These are phyloP conservation scores for Cystobasidium slooffiae DNA, from an alignment of 1,284 basidiomycete species.

Conservation along the genomic window DNA sequence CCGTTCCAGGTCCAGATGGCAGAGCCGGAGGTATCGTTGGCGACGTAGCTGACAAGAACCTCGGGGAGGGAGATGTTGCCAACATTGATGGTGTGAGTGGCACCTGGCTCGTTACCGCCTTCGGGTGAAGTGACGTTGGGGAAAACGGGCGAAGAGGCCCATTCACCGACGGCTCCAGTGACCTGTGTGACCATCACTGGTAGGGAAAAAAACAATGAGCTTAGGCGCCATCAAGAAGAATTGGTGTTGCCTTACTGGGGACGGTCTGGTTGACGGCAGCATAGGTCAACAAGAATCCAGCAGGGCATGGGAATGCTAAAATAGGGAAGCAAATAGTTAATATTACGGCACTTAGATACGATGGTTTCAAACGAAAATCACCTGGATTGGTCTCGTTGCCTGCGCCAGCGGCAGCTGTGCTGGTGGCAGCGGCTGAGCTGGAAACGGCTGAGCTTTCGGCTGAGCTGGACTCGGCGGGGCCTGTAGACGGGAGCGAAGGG, in stretches of 20 bases:
- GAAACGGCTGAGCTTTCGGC: conserved; percentile 1
- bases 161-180: conserved; percentile 25
- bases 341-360: too few relatives aligned
- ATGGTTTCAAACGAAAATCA: too few relatives aligned
- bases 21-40: conserved; percentile 25
- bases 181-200: conserved; percentile 37
- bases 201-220: background rate
- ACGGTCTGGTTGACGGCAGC: conserved; percentile 37
- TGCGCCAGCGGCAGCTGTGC: background rate
- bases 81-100: conserved; percentile 43
- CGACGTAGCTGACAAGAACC: conserved; percentile 28
- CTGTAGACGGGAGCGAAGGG: background rate
- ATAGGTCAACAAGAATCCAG: conserved; percentile 42
- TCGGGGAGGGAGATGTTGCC: conserved; percentile 28
- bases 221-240: background rate
- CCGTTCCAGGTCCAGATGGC: conserved; percentile 39
- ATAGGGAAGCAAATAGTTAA: too few relatives aligned
- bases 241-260: background rate
- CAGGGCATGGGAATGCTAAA: conserved; percentile 40
- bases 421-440: conserved; percentile 14
- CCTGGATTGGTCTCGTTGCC: conserved; percentile 26
- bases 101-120: conserved; percentile 28
- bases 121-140: conserved; percentile 30
- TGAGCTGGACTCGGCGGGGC: conserved; percentile 6
- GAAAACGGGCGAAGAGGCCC: conserved; percentile 39